Base-by-base conservation (phyloP, 495 filamentous ascomycete species). In the Penicillium desertorum region DNA sequence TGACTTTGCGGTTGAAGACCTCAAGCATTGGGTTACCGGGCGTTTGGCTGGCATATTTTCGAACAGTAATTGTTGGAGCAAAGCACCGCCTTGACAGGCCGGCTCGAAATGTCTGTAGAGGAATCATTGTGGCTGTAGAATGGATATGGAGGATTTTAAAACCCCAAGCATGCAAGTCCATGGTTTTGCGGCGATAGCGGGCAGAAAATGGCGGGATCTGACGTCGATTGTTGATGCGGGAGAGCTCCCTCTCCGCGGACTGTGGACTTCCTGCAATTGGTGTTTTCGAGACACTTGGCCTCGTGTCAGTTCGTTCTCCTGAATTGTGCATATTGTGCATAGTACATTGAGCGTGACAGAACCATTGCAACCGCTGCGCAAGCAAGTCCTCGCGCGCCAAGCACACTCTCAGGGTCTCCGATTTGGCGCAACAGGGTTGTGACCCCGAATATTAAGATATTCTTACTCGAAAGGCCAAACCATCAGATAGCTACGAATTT, bases 1-100 rank as follows among this genome's bases (percentile, higher is more conserved):
- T 99, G 17, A 84, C 82, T 48, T 82, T 81, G 45, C 85, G 82
- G 73, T 94, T 92, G 87, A 99, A 99, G 73, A 99, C 88, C 64
- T 97, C 85, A 54, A 92, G 81, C 51, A 85, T 79, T 37, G 92
- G 88, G 19, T 83, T 83, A 44, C 89, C 88, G 6, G 90, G 79
- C 27, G 86, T 80, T 75, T 90, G 87, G 61, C 86, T 82, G 43
- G 91, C 91, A 73, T 95, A 96, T 42, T 64, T 74, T 57, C 88
- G 81, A 32, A 61, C 25, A 30, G 51, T 51, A 39, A 58, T 57
- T 19, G 32, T 45, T 52, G 58, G 34, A 29, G 56, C 42, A 36
- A 63, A 22, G 54, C 55, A 61, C 43, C 54, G 57, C 48, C 65
- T 67, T 41, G 62, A 47, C 22, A 65, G 39, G 14, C 19, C 44